Base-by-base conservation (phyloP, 768 basidiomycete species). In the Trametes cingulata region DNA sequence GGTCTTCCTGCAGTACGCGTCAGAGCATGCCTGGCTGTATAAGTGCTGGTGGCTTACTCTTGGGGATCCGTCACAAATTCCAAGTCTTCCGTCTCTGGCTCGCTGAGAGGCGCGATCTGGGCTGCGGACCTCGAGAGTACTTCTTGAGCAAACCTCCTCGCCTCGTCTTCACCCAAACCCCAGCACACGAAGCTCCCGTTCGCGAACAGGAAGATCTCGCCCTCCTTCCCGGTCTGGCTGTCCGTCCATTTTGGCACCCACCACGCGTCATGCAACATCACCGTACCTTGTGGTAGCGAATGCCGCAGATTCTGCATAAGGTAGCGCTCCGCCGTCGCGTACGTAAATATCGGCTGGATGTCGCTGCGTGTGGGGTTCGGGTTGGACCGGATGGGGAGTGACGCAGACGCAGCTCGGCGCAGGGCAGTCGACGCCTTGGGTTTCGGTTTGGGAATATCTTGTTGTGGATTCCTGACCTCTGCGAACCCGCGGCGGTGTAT, bases 141-240 rank as follows among this genome's bases (percentile, higher is more conserved):
- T 52, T 90, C 80, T 24, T 74, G 71, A 22, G 85, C 81, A 71
- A 95, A 95, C 47, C 74, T 75, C 60, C 77, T 78, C 2, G 90
- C 94, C 39, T 90, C 90, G 9, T 80, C 79, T 72, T 95, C 91
- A 14, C 79, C 82, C 54, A 95, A 73, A 6, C 93, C 93, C 94
- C 94, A 97, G 66, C 87, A 93, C 6, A 97, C 95, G 58, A 93
- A 88, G 65, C 85, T 91, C 2, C 94, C 94, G 64, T 92, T 93
- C 19, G 82, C 80, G 71, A 97, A 97, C 13, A 97, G 81, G 71
- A 95, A 96, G 12, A 94, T 77, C 71, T 97, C 95, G 15, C 93
- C 94, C 56, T 85, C 80, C 57, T 75, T 75, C 19, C 78, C 84
- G 22, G 77, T 70, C 20, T 75, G 69, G 0, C 82, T 82, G 50